Evolutionary conservation across 2,329 filamentous ascomycete genomes (phyloP), one percentile per base, ranked within the genome.

Genomic region (Aspergillus fumigatus): DNA sequence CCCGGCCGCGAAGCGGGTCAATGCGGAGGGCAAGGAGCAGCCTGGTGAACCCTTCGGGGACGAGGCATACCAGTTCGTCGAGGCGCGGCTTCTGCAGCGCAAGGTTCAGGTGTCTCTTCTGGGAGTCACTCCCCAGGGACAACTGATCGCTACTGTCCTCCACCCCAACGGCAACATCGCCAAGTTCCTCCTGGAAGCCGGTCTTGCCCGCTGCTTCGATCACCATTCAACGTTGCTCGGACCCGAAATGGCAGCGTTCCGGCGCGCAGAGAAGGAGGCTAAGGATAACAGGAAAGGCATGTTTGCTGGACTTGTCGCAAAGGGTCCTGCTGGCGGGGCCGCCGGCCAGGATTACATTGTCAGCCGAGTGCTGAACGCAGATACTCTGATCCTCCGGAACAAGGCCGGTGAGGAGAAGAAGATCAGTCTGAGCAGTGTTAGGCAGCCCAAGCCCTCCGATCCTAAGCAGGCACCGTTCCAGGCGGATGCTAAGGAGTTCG

Each of bases 151-250:
- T 55, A 86, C 86, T 51, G 82, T 99, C 47, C 82, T 92, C 62
- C 94, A 99, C 77, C 92, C 92, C 27, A 85, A 88, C 59, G 94
- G 94, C 61, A 96, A 92, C 75, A 96, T 99, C 72, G 91, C 92
- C 60, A 90, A 90, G 63, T 95, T 96, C 74, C 76, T 99, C 47
- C 85, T 99, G 48, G 86, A 93, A 67, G 90, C 92, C 53, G 94
- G 94, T 66, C 81, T 97, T 55, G 94, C 93, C 43, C 85, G 91
- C 68, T 97, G 93, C 79, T 92, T 92, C 62, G 94, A 99, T 75
- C 92, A 94, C 76, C 94, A 99, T 78, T 96, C 93, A 0, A 95
- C 92, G 41, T 82, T 97, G 77, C 84, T 99, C 10, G 94, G 94
- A 48, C 79, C 85, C 51, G 90, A 93, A 67, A 99, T 99, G 94